Evolutionary conservation across 441 rosid genomes (phyloP).

Genomic region (Theobroma grandiflorum): DNA sequence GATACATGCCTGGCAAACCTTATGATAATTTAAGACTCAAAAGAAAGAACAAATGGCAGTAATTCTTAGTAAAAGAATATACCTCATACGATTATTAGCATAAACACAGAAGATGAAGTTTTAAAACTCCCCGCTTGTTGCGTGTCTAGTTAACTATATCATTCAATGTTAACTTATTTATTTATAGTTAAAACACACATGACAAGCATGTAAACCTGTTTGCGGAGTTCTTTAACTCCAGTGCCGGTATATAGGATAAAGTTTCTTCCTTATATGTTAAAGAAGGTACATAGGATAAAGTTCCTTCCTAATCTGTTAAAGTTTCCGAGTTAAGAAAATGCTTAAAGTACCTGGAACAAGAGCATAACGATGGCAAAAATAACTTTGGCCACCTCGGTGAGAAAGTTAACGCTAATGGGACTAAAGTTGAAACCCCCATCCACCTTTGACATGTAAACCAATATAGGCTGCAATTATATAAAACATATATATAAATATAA

Average conservation of each 20-base stretch:
- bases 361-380: conserved; percentile 72
- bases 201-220: conserved; percentile 3
- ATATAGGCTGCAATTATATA: conserved; percentile 53
- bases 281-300: neutral
- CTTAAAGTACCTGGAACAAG: conserved; percentile 57
- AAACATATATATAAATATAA: neutral
- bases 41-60: neutral
- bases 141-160: neutral
- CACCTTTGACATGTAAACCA: conserved; percentile 77
- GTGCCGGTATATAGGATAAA: neutral
- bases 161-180: neutral
- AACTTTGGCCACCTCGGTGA: conserved; percentile 67
- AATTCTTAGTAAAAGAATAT: neutral
- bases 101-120: too few species aligned
- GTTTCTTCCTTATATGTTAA: neutral
- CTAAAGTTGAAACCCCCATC: conserved; percentile 71
- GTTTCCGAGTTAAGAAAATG: neutral
- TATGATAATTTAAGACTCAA: neutral
- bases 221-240: neutral
- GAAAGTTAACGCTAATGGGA: conserved; percentile 75
- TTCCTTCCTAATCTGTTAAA: neutral
- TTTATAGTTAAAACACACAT: neutral
- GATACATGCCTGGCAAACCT: neutral
- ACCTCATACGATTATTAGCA: too few species aligned
- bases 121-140: too few species aligned